Base-by-base conservation (phyloP, 225 moss, liverwort and hornwort genomes). In the Pseudoscleropodium purum region DNA sequence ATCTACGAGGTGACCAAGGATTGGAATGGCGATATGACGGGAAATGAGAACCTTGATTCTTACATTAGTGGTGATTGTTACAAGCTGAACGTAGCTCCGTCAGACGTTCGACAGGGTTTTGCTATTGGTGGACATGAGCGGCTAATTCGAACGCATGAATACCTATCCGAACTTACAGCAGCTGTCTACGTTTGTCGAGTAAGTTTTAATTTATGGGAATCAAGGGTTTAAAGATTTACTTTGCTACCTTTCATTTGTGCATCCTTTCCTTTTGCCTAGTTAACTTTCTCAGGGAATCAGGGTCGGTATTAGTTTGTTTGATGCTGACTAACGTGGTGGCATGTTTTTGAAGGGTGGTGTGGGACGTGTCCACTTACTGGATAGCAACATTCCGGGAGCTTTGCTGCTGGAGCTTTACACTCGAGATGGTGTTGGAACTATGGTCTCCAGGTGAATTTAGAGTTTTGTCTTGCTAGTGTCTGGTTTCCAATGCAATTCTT, bases 71-170 rank as follows among this genome's bases (percentile, higher is more conserved):
- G 79, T 84, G 90, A 89, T 84, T 82, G 87, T 39, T 90, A 91
- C 89, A 93, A 86, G 85, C 75, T 79, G 70, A 81, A 87, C 56
- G 63, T 64, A 57, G 52, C 72, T 54, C 84, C 69, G 54, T 78
- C 83, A 52, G 89, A 89, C 62, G 84, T 81, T 72, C 87, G 93
- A 84, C 84, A 89, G 67, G 98, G 98, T n/a, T 98, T 98, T 92
- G 98, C 97, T 45, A 98, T 98, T 60, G 98, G 98, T 88, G 97
- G 98, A 45, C 91, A 96, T 75, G 98, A 98, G 87, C 95, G 96
- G 70, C 93, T 97, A 66, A 92, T 94, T 87, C 92, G 97, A 87
- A 91, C 89, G 25, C 80, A 94, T 83, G 96, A 93, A 61, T 95
- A 96, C 90, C 87, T 98, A 74, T 97, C 96, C 63, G 96, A 98